These are phyloP conservation scores for Botrytis elliptica DNA, from an alignment of 2,329 filamentous ascomycete species.

Conservation along the genomic window DNA sequence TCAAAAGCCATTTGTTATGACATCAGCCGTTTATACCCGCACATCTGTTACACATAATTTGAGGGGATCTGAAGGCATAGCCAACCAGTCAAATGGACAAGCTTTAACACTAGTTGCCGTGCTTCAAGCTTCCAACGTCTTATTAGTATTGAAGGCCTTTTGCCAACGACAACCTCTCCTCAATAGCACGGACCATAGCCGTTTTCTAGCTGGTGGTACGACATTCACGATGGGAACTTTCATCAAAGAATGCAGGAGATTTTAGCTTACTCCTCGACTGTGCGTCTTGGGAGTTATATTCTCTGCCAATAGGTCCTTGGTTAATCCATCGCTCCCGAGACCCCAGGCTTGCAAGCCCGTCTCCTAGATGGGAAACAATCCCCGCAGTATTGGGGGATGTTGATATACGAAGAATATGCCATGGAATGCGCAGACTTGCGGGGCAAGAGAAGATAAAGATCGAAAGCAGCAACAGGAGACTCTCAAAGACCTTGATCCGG, in stretches of 20 bases:
- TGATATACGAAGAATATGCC: neutral
- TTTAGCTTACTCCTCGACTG: neutral
- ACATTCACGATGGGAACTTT: conserved; percentile 1
- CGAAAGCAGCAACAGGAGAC: neutral
- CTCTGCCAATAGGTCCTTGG: neutral
- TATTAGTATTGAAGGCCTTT: neutral
- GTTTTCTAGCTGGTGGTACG: neutral
- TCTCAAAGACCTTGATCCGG: neutral
- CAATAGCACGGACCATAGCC: neutral
- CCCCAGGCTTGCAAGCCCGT: neutral
- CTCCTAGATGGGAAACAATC: neutral
- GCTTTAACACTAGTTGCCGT: neutral
- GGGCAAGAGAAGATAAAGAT: neutral
- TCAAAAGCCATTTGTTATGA: neutral
- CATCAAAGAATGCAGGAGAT: neutral
- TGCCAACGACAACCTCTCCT: neutral
- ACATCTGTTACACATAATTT: conserved; percentile 3
- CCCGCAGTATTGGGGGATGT: neutral
- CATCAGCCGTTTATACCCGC: neutral
- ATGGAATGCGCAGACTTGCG: conserved; percentile 11
- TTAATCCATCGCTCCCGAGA: neutral
- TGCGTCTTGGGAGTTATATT: neutral
- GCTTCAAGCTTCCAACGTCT: neutral
- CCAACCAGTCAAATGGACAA: neutral
- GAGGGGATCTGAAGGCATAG: neutral